Evolutionary conservation across 2,329 filamentous ascomycete species (phyloP).

Genomic region (Aspergillus oerlinghausenensis): DNA sequence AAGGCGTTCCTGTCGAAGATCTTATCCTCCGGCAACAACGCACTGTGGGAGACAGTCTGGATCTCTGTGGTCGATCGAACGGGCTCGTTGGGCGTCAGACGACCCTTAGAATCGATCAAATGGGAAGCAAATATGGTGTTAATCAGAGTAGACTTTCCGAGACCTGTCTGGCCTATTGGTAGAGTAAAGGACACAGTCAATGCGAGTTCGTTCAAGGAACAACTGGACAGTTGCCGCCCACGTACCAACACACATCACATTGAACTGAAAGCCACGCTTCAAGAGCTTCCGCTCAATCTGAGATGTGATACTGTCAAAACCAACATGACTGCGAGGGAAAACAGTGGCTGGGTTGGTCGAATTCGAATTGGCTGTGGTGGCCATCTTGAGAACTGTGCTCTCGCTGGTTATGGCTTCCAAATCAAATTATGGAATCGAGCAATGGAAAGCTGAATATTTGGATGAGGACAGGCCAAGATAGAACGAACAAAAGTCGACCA

Average conservation of each 20-base stretch:
- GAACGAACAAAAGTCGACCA: slow-evolving; percentile 5
- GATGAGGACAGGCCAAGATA: not conserved
- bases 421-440: not conserved
- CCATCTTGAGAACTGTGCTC: slow-evolving; percentile 52
- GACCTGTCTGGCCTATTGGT: slow-evolving; percentile 81
- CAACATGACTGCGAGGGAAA: slow-evolving; percentile 95
- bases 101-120: slow-evolving; percentile 97
- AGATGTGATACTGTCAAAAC: slow-evolving; percentile 99
- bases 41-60: slow-evolving; percentile 88
- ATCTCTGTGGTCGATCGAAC: slow-evolving; percentile 97
- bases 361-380: slow-evolving; percentile 59
- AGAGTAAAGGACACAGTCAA: slow-evolving; percentile 30
- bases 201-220: slow-evolving; percentile 2
- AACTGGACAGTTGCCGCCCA: slow-evolving; percentile 24
- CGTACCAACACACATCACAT: slow-evolving; percentile 98
- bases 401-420: not conserved
- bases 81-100: slow-evolving; percentile 84
- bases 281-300: slow-evolving; percentile 99
- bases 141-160: slow-evolving; percentile 98
- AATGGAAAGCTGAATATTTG: not conserved
- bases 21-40: slow-evolving; percentile 16
- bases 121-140: slow-evolving; percentile 99
- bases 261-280: slow-evolving; percentile 99
- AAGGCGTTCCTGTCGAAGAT: not conserved
- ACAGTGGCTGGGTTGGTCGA: slow-evolving; percentile 46